These are phyloP conservation scores for Arthrobotrys musiformis DNA, from an alignment of 2,329 filamentous ascomycete genomes.

Conservation along the genomic window DNA sequence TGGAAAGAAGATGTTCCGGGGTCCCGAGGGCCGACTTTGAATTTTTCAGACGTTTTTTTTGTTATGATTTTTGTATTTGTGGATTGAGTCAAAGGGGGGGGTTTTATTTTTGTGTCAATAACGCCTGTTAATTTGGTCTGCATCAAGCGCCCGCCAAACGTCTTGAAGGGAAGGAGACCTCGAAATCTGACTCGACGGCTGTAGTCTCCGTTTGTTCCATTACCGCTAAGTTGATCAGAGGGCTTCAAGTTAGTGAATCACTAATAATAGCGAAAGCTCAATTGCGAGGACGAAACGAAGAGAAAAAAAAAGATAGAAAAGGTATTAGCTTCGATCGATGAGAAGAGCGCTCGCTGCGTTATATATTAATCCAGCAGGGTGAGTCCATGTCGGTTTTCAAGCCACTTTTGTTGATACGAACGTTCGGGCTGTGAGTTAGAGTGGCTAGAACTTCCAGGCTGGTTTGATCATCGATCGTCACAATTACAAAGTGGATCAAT, in stretches of 20 bases:
- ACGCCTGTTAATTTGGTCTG: neutral
- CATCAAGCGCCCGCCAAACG: neutral
- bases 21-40: neutral
- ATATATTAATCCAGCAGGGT: constrained; percentile 8
- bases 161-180: neutral
- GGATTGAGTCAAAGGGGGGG: neutral
- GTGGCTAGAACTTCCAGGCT: constrained; percentile 21
- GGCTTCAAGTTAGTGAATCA: too few relatives aligned
- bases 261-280: constrained; percentile 42
- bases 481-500: neutral
- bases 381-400: neutral
- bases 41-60: neutral
- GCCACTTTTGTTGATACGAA: neutral
- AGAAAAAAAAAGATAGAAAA: constrained; percentile 13
- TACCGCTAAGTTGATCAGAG: too few relatives aligned
- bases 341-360: constrained; percentile 1
- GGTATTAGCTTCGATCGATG: neutral
- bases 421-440: too few relatives aligned
- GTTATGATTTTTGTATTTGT: neutral
- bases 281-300: constrained; percentile 7
- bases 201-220: neutral
- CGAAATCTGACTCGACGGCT: neutral
- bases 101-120: neutral
- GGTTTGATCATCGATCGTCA: neutral
- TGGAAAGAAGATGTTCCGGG: neutral